Base-by-base conservation (phyloP, 345 rosid species). In the Brassica cretica region DNA sequence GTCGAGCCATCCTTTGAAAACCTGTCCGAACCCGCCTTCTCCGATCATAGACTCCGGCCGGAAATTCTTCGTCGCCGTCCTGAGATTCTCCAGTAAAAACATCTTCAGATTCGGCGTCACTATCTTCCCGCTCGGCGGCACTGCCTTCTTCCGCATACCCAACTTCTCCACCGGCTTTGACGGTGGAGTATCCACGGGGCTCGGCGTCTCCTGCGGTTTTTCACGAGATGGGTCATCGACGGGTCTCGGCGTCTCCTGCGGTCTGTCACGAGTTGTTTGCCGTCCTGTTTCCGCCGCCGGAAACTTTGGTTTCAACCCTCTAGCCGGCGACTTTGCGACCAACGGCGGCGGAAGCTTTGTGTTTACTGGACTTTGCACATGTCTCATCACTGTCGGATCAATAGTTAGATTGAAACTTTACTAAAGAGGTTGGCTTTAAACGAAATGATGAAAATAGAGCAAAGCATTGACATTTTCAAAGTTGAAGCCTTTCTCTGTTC, bases 1-100 rank as follows among this genome's bases (percentile, higher is more conserved):
- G 2, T 92, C 96, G 1, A 92, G 82, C 97, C 97, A 92, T 5
- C 98, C 98, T 69, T 86, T 92, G 73, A 88, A 94, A 21, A 94
- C 98, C 73, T 84, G 83, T 29, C 98, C 98, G 14, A 94, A 94
- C 2, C 98, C 97, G 3, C 98, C 98, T 75, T 94, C 98, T 21
- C 98, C 97, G 2, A 94, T 76, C 66, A 90, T 33, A 4, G 92
- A 83, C 30, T 85, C 93, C 10, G 94, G 92, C 66, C 87, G 73
- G 80, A 94, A 94, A 71, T 94, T 94, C 78, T 85, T 88, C 0
- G 98, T 94, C 5, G 92, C 91, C 2, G 83, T 85, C 74, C 78
- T 88, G 3, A 94, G 81, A 15, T 92, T 51, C 56, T 51, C 56
- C 93, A 0, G 70, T 67, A 6, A 92, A 62, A 87, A 94, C 84